These are phyloP conservation scores for Elaeagnus macrophylla DNA, from an alignment of 306 rosid species.

Conservation along the genomic window DNA sequence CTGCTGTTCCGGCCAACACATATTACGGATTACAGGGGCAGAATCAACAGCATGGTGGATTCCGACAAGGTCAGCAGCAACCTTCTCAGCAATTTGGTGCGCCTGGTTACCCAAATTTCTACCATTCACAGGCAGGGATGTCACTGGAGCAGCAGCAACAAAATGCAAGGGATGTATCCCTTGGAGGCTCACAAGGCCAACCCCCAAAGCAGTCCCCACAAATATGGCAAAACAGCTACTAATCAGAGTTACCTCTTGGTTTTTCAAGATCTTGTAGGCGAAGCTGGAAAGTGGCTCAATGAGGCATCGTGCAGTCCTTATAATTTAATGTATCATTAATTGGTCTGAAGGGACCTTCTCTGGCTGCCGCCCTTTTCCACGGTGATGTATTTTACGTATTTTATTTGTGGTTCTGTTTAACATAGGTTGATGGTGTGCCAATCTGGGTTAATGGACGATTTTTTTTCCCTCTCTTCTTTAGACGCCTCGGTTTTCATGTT, in stretches of 20 bases:
- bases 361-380: slow-evolving; percentile 66
- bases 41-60: slow-evolving; percentile 67
- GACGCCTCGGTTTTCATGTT: background rate
- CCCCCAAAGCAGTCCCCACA: slow-evolving; percentile 90
- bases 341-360: slow-evolving; percentile 60
- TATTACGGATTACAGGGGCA: slow-evolving; percentile 94
- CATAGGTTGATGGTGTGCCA: slow-evolving; percentile 74
- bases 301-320: slow-evolving; percentile 37
- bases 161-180: slow-evolving; percentile 67
- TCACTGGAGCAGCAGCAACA: slow-evolving; percentile 81
- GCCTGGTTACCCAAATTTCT: slow-evolving; percentile 67
- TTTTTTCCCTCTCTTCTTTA: background rate
- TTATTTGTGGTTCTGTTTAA: slow-evolving; percentile 50
- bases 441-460: slow-evolving; percentile 38
- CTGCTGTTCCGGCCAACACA: slow-evolving; percentile 71
- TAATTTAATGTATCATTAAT: slow-evolving; percentile 46
- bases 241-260: slow-evolving; percentile 46
- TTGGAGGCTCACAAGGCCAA: slow-evolving; percentile 68
- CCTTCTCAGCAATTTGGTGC: slow-evolving; percentile 74
- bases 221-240: slow-evolving; percentile 95
- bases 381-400: slow-evolving; percentile 71
- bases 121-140: slow-evolving; percentile 76
- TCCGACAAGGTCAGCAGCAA: slow-evolving; percentile 80
- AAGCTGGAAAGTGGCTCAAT: slow-evolving; percentile 56
- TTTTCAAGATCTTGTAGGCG: slow-evolving; percentile 49